Evolutionary conservation across 148 eudicot species (phyloP).

Genomic region (Chenopodium album): DNA sequence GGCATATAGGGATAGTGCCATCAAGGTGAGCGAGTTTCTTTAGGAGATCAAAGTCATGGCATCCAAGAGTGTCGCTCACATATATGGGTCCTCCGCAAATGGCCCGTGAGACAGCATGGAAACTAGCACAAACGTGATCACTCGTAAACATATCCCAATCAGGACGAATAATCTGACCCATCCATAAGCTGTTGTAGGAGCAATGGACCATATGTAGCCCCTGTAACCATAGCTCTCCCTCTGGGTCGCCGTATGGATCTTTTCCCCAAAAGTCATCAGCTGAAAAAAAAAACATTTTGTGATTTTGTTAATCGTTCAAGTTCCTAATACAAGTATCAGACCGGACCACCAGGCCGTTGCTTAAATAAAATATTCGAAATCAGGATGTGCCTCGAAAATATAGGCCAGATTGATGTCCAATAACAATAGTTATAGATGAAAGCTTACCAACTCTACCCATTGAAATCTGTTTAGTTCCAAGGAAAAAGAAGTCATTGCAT

Average conservation of each 20-base stretch:
- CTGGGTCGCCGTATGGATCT: constrained; percentile 55
- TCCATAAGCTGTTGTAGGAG: constrained; percentile 69
- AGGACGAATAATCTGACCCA: constrained; percentile 61
- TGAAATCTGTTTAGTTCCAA: constrained; percentile 57
- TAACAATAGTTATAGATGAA: no score
- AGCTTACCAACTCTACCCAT: constrained; percentile 61
- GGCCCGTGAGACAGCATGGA: constrained; percentile 59
- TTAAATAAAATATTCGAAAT: no score
- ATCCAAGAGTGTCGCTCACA: constrained; percentile 56
- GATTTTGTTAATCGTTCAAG: neutral
- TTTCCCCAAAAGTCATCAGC: constrained; percentile 59
- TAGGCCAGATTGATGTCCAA: neutral
- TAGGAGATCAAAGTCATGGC: constrained; percentile 54
- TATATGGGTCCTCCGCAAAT: constrained; percentile 63
- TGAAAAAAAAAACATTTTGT: neutral
- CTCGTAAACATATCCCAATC: constrained; percentile 69
- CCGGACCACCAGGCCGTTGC: no score
- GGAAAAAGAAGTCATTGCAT: constrained; percentile 66
- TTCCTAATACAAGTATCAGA: neutral
- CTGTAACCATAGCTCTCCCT: constrained; percentile 59
- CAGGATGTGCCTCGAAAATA: no score
- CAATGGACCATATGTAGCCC: constrained; percentile 73
- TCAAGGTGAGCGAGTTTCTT: constrained; percentile 45
- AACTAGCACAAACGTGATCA: constrained; percentile 50
- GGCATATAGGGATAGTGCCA: constrained; percentile 57